These are phyloP conservation scores for Trichoderma gamsii DNA, from an alignment of 495 filamentous ascomycete species.

Conservation along the genomic window DNA sequence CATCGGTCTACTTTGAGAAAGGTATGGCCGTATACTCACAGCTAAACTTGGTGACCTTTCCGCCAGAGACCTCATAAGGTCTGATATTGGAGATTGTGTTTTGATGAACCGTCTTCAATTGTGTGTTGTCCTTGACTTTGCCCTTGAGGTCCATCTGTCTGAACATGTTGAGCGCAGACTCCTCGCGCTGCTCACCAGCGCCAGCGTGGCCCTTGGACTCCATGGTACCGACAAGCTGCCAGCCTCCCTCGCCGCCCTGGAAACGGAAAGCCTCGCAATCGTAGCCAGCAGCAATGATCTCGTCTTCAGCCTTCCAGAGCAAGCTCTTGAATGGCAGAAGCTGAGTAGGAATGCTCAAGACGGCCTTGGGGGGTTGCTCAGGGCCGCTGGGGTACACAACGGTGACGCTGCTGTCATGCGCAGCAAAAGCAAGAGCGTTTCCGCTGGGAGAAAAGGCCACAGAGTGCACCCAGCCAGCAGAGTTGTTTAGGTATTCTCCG, in stretches of 20 bases:
- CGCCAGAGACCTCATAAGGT: slow-evolving; percentile 60
- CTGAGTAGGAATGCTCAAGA: slow-evolving; percentile 83
- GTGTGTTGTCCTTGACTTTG: slow-evolving; percentile 79
- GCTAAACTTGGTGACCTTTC: slow-evolving; percentile 70
- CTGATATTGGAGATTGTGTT: slow-evolving; percentile 88
- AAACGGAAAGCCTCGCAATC: slow-evolving; percentile 95
- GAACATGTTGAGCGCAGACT: slow-evolving; percentile 97
- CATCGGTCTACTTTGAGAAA: neutral
- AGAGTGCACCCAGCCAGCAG: slow-evolving; percentile 92
- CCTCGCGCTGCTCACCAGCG: slow-evolving; percentile 42
- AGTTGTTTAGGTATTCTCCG: slow-evolving; percentile 90
- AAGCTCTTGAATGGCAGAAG: slow-evolving; percentile 84
- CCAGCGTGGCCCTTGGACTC: slow-evolving; percentile 70
- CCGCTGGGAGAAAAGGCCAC: slow-evolving; percentile 88
- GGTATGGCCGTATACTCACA: slow-evolving; percentile 52
- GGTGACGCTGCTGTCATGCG: slow-evolving; percentile 92
- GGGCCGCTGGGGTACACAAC: slow-evolving; percentile 91
- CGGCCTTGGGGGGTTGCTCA: slow-evolving; percentile 81
- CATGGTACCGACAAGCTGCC: slow-evolving; percentile 78
- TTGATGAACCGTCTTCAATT: slow-evolving; percentile 92
- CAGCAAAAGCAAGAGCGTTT: slow-evolving; percentile 81
- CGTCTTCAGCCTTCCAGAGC: slow-evolving; percentile 85
- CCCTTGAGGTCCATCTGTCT: slow-evolving; percentile 96
- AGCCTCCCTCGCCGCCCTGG: slow-evolving; percentile 72
- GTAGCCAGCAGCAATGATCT: slow-evolving; percentile 94